These are phyloP conservation scores for Mitragyna speciosa DNA, from an alignment of 257 asterid genomes.

Conservation along the genomic window DNA sequence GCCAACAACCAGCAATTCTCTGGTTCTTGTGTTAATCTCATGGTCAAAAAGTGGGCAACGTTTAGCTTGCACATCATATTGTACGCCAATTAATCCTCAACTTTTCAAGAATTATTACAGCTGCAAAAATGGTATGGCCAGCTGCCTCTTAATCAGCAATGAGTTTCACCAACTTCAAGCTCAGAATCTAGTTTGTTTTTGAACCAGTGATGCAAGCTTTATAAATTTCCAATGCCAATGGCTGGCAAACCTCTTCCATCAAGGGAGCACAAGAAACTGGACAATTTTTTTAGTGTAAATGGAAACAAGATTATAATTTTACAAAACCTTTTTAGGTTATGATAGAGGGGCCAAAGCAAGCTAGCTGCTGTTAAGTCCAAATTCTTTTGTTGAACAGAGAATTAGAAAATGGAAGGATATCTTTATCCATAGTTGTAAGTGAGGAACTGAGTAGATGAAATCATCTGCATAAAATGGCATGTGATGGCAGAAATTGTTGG, in stretches of 20 bases:
- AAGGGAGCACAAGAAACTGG: conserved; percentile 9
- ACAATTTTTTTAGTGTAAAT: background rate
- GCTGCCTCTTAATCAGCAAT: background rate
- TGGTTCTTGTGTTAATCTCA: background rate
- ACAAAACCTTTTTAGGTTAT: background rate
- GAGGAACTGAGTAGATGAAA: background rate
- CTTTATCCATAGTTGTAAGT: background rate
- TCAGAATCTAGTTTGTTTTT: background rate
- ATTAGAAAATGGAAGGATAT: background rate
- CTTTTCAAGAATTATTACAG: background rate
- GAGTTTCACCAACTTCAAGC: background rate
- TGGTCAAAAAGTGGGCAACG: background rate
- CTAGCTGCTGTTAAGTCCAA: background rate
- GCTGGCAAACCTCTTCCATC: background rate
- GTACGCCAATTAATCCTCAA: background rate
- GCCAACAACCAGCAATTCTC: background rate
- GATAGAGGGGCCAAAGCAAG: background rate
- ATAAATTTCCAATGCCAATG: background rate
- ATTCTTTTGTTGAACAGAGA: background rate
- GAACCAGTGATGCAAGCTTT: background rate
- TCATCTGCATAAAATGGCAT: background rate
- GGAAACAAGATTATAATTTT: background rate
- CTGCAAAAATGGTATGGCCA: background rate
- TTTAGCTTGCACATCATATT: background rate
- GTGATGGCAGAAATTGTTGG: conserved; percentile 21